Evolutionary conservation across 148 eudicot species (phyloP).

Genomic region (Gaultheria prostrata): DNA sequence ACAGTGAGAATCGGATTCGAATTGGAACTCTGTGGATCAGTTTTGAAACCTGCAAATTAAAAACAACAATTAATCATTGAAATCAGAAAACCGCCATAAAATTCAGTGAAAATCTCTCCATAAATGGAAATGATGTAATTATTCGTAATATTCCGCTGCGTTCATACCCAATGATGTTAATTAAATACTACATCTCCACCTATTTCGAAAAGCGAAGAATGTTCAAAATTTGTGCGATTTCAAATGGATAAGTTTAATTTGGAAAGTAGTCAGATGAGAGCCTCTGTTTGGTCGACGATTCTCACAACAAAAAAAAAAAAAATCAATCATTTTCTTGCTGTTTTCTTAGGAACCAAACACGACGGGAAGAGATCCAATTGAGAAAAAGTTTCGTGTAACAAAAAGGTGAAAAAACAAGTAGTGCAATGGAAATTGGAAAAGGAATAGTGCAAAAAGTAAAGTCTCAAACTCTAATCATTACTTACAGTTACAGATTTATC

Average conservation of each 20-base stretch:
- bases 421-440: neutral
- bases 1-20: neutral
- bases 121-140: neutral
- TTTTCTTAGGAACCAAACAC: neutral
- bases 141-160: neutral
- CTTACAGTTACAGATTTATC: neutral
- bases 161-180: neutral
- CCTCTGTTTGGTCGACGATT: neutral
- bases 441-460: neutral
- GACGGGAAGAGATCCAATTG: neutral
- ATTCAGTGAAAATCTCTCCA: neutral
- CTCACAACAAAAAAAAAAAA: too few relatives aligned
- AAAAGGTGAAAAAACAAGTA: neutral
- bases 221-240: neutral
- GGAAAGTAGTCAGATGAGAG: neutral
- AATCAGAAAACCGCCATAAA: neutral
- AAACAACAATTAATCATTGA: neutral
- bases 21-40: neutral
- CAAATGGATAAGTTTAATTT: too few relatives aligned
- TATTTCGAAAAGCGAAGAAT: neutral
- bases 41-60: constrained; percentile 7
- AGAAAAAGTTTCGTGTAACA: neutral
- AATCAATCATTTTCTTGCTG: neutral
- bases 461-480: neutral
- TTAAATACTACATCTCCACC: too few relatives aligned